Base-by-base conservation (phyloP, 2,329 filamentous ascomycete genomes). In the Pleurostoma richardsiae region DNA sequence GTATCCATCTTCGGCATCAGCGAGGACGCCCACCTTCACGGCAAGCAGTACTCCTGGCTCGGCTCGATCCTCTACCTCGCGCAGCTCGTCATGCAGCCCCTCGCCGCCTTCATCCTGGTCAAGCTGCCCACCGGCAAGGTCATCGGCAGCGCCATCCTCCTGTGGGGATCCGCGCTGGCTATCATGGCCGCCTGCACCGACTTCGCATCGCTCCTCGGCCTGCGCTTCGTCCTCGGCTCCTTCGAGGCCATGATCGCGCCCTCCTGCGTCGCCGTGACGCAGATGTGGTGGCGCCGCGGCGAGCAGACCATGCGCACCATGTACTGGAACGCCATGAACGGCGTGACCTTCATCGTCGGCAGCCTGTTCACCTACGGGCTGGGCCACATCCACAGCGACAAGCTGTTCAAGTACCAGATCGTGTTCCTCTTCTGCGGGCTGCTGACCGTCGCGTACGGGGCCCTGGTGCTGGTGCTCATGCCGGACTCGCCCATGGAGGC, bases 401-500 rank as follows among this genome's bases (percentile, higher is more conserved):
- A 63, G 11, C 61, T 79, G 5, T 63, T 71, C 53, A 61, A 71
- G 4, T 81, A 82, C 45, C 77, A 81, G 62, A 71, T 74, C 54
- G 71, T 79, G 19, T 72, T 74, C 27, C 64, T 76, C 45, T 70
- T 73, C 53, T 73, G 69, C 44, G 75, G 75, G 2, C 54, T 69
- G 6, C 59, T 82, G 41, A 81, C 77, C 0, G 70, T 81, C 5
- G 61, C 69, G 1, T 78, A 76, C 49, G 70, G 76, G 2, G 54
- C 68, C 0, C 56, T 75, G 10, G 73, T 85, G 4, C 70, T 79
- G 61, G 46, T 74, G 19, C 74, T 76, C 44, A 81, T 86, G 71
- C 83, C 83, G 0, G 83, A 86, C 53, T 82, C 79, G 0, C 82
- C 83, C 0, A 74, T 82, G 56, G 71, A 77, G 27, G 73, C 80